These are phyloP conservation scores for Diaporthe nobilis DNA, from an alignment of 2,329 filamentous ascomycete species.

Conservation along the genomic window DNA sequence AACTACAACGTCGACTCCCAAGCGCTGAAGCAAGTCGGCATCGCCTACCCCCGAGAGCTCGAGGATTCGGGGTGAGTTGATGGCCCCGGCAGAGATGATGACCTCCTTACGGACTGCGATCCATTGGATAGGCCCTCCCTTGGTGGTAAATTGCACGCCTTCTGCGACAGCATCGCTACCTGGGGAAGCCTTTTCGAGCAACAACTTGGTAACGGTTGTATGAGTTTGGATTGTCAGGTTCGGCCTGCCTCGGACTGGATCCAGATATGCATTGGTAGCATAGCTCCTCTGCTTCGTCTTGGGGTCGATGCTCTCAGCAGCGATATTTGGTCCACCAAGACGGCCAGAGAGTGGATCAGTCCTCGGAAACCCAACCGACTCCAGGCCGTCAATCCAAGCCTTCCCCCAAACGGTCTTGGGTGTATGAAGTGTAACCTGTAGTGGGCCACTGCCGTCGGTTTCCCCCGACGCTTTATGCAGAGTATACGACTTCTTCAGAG, in stretches of 20 bases:
- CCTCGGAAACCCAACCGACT: slow-evolving; percentile 36
- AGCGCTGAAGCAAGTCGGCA: slow-evolving; percentile 39
- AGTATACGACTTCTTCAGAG: slow-evolving; percentile 9
- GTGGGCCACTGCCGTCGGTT: not conserved
- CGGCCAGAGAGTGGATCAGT: slow-evolving; percentile 40
- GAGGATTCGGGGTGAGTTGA: slow-evolving; percentile 46
- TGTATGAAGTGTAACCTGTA: slow-evolving; percentile 11
- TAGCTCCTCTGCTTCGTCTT: slow-evolving; percentile 43
- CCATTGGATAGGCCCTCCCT: not conserved
- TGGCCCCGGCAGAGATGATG: slow-evolving; percentile 44
- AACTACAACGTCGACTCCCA: slow-evolving; percentile 43
- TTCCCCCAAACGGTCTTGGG: slow-evolving; percentile 27
- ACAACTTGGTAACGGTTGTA: slow-evolving; percentile 1
- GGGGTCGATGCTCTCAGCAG: slow-evolving; percentile 42
- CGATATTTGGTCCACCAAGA: slow-evolving; percentile 9
- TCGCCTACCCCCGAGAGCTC: slow-evolving; percentile 48
- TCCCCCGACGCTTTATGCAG: slow-evolving; percentile 1
- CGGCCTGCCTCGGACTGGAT: slow-evolving; percentile 35
- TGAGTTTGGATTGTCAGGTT: slow-evolving; percentile 44
- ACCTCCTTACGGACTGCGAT: slow-evolving; percentile 42
- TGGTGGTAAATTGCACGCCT: not conserved
- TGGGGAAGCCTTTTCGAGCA: not conserved
- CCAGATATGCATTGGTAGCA: slow-evolving; percentile 43
- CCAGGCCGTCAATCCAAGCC: slow-evolving; percentile 43
- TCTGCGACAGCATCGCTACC: not conserved